A percentile compares a stretch with the other conserved stretches of the same genome.
Evolutionary conservation across 441 rosid species (phyloP).

Genomic region (Geranium incanum): DNA sequence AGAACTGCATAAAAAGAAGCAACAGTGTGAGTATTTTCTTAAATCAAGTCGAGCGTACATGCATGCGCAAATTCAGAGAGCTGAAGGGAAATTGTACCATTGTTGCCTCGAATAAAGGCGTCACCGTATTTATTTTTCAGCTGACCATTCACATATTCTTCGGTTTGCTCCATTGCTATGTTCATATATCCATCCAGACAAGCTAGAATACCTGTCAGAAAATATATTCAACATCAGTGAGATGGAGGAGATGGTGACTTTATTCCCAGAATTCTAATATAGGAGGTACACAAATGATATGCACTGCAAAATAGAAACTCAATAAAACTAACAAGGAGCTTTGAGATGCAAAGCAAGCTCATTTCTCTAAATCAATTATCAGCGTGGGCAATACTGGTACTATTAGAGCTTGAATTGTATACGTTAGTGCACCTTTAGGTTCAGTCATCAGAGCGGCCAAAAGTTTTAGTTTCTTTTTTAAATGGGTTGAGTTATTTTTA

Average conservation of each 20-base stretch:
- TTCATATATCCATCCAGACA: conserved; percentile 88
- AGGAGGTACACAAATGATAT: too few species aligned
- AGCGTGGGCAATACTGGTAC: too few species aligned
- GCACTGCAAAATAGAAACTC: too few species aligned
- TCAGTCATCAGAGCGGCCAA: too few species aligned
- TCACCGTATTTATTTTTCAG: conserved; percentile 74
- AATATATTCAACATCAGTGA: neutral
- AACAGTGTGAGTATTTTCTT: neutral
- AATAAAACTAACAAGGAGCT: too few species aligned
- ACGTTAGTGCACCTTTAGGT: too few species aligned
- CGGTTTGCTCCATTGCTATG: conserved; percentile 86
- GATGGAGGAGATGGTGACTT: neutral
- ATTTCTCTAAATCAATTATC: too few species aligned
- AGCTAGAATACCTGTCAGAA: conserved; percentile 55
- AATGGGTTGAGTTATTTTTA: too few species aligned
- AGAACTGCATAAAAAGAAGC: conserved; percentile 43
- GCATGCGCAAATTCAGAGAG: neutral
- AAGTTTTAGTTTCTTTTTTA: too few species aligned
- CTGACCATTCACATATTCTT: conserved; percentile 64
- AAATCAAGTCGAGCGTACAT: neutral
- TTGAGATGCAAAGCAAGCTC: too few species aligned
- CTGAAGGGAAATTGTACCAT: conserved; percentile 30
- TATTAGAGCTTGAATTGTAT: too few species aligned
- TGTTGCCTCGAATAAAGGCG: conserved; percentile 90
- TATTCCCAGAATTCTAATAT: too few species aligned